Base-by-base conservation (phyloP, 352 stramenopile genomes). In the Phytophthora niederhauseri region DNA sequence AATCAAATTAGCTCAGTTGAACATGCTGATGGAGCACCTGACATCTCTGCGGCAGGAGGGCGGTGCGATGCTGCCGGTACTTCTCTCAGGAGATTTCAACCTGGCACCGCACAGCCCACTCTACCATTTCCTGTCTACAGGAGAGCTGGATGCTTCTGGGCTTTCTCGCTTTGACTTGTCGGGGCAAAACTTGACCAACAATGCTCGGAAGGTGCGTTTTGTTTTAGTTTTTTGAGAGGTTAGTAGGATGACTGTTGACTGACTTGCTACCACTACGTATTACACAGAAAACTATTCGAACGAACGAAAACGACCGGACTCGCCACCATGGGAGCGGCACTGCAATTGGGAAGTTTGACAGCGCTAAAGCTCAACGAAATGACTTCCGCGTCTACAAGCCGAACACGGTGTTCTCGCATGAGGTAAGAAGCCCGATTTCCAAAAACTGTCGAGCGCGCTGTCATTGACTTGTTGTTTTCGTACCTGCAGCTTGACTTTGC, bases 51-150 rank as follows among this genome's bases (percentile, higher is more conserved):
- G 73, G 4, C 38, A 64, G 5, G 46, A 75, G 12, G 54, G 62
- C 28, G 26, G 54, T 8, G 38, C 38, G n/a, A 55, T 58, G 22
- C 66, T 85, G 1, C 79, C 82, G 0, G 64, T 89, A 12, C 34
- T 92, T 30, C 68, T 92, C 17, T 89, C 79, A 45, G 84, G 84
- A 0, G 84, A 92, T 49, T 92, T 92, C 59, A 92, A 92, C 63
- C 51, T 92, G 45, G 68, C 77, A 50, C 84, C 84, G 1, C 79
- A 86, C 62, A 90, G 84, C 24, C 72, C 84, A 51, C 68, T 92
- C 22, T 92, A 92, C 51, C 78, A 89, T 57, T 89, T 82, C 38
- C 41, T 92, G 12, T 82, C 79, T 22, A 73, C 66, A 12, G 81
- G 84, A 11, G 61, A 69, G 6, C 54, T 92, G 17, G 57, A 89